Base-by-base conservation (phyloP, 768 basidiomycete genomes). In the Hemileccinum impolitum region DNA sequence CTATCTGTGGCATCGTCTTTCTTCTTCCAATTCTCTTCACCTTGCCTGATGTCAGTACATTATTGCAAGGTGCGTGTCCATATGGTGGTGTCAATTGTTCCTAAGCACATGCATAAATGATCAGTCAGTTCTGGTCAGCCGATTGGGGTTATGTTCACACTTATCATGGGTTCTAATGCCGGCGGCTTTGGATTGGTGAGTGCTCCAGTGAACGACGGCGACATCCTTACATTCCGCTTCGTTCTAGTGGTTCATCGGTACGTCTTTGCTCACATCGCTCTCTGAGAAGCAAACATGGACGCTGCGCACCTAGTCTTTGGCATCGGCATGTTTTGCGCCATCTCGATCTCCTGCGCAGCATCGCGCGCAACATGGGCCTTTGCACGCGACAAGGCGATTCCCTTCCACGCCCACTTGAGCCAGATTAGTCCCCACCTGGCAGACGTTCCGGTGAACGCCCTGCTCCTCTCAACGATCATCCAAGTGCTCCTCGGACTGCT, bases 291-390 rank as follows among this genome's bases (percentile, higher is more conserved):
- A 10, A 30, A 18, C 28, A 2, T 30, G 21, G 10, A 43, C 3
- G 0, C 6, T 1, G 2, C 12, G 9, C 25, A 43, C 45, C 43
- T 47, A 72, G 81, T 84, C 54, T 79, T 82, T 45, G 77, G 75
- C 10, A 67, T 77, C 42, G 74, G 74, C 9, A 66, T 82, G 52
- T 84, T 85, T 66, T 85, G 84, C 46, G 75, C 80, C 34, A 79
- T 85, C 48, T 84, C 84, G 15, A 80, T 81, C 52, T 77, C 78
- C 35, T 83, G 80, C 45, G 83, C 82, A 9, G 80, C 84, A 32
- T 85, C 83, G 12, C 78, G 84, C 15, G 78, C 80, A 26, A 85
- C 84, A 3, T 86, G 84, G 85, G 80, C 80, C 39, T 86, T 87
- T 61, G 79, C 83, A 0, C 75, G 85, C 3, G 85, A 86, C 66